Percentiles rank a stretch among this genome's conserved stretches.
Evolutionary conservation across 768 basidiomycete species (phyloP).

Genomic region (Rossbeevera mucosa): DNA sequence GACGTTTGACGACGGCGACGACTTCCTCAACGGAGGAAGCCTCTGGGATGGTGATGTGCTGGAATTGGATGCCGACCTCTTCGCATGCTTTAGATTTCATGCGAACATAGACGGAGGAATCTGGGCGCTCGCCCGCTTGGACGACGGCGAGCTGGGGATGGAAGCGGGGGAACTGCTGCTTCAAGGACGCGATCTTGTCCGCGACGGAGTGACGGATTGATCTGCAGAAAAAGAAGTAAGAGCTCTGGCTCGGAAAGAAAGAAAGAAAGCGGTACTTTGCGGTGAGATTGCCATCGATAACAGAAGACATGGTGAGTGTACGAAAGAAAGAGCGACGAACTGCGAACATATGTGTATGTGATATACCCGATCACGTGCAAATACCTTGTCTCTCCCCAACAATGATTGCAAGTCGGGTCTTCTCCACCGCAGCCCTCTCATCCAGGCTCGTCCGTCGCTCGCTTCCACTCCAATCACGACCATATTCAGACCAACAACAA

Average conservation of each 20-base stretch:
- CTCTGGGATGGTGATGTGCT: constrained; percentile 70
- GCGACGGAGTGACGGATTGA: constrained; percentile 75
- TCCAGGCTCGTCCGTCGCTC: constrained; percentile 43
- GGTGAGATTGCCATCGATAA: constrained; percentile 81
- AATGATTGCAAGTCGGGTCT: constrained; percentile 52
- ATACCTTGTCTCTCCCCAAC: not conserved
- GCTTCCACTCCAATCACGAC: constrained; percentile 33
- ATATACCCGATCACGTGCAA: constrained; percentile 23
- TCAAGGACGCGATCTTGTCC: constrained; percentile 58
- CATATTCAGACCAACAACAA: constrained; percentile 53
- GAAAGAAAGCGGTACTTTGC: constrained; percentile 62
- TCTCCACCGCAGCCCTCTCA: constrained; percentile 58
- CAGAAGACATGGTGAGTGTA: constrained; percentile 37
- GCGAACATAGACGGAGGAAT: constrained; percentile 88
- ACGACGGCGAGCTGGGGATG: constrained; percentile 87
- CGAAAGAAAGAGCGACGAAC: constrained; percentile 13
- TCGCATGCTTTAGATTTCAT: constrained; percentile 97
- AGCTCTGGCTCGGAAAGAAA: no score
- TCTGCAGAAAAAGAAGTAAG: no score
- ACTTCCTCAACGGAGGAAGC: constrained; percentile 71
- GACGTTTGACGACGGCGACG: constrained; percentile 67
- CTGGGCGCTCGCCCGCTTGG: constrained; percentile 89
- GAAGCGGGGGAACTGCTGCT: constrained; percentile 78
- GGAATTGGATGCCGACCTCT: constrained; percentile 86
- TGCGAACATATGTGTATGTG: no score